Conservation (phyloP, 2,329 filamentous ascomycete species). For the Venturia carpophila region DNA sequence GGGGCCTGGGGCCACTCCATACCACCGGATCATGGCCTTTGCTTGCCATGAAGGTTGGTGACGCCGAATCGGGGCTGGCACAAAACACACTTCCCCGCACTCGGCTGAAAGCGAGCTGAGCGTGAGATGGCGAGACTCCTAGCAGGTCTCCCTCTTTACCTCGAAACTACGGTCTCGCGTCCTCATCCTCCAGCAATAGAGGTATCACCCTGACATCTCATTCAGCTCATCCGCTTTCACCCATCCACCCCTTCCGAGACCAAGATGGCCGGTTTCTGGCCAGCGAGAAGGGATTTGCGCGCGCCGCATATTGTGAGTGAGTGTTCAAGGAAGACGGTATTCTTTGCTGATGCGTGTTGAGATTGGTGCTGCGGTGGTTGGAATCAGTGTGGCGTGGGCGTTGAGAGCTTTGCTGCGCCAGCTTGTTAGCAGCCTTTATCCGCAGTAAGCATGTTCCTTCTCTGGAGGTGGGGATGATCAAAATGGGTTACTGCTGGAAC, state of each 20-base stretch:
- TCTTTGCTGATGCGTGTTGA: background rate
- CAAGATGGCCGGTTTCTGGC: background rate
- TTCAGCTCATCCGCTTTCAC: background rate
- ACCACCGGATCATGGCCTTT: background rate
- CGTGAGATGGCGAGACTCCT: background rate
- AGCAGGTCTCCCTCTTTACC: background rate
- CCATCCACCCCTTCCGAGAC: background rate
- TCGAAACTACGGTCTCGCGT: background rate
- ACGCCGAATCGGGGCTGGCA: background rate
- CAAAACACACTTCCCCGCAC: background rate
- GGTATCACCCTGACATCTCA: background rate
- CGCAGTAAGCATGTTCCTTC: background rate
- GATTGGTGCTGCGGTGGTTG: conserved; percentile 11
- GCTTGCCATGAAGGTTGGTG: background rate
- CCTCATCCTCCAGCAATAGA: background rate
- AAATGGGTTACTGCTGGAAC: background rate
- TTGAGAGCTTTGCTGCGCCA: conserved; percentile 4
- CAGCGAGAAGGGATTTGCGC: background rate
- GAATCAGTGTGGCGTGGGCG: conserved; percentile 3
- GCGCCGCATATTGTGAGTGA: background rate
- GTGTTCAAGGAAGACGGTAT: background rate
- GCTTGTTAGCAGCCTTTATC: conserved; percentile 7
- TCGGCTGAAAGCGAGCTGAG: background rate
- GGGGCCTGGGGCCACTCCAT: too few species aligned
- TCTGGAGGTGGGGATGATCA: background rate